A percentile compares a stretch with the other conserved stretches of the same genome.
Conservation (phyloP, 805 yeast genomes). For the Wickerhamomyces silvicola region DNA sequence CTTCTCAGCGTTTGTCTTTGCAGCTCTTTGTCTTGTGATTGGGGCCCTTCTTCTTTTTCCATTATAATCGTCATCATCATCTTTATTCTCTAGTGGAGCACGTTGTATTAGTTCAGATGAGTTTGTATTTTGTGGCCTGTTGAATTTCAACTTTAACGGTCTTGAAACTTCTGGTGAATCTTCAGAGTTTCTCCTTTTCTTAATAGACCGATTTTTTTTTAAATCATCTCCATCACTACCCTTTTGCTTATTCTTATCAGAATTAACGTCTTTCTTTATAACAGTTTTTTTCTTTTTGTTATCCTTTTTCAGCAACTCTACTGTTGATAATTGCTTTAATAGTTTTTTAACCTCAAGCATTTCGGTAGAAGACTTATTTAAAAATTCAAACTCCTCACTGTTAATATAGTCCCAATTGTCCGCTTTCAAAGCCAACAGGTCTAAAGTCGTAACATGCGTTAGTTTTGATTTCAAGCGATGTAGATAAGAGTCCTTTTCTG, state of each 20-base stretch:
- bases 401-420: conserved; percentile 23
- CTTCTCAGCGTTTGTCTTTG: conserved; percentile 18
- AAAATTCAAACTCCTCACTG: conserved; percentile 20
- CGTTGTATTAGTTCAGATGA: too few species aligned
- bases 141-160: too few species aligned
- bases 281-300: conserved; percentile 8
- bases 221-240: conserved; percentile 1
- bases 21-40: conserved; percentile 10
- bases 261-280: neutral
- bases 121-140: too few species aligned
- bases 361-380: conserved; percentile 20
- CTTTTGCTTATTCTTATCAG: neutral
- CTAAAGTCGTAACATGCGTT: conserved; percentile 23
- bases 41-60: neutral
- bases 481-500: conserved; percentile 18
- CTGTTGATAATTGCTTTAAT: conserved; percentile 20
- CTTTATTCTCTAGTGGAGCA: neutral
- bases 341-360: conserved; percentile 22
- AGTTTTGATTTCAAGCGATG: conserved; percentile 17
- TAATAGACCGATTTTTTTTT: too few species aligned
- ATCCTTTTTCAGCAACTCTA: conserved; percentile 19
- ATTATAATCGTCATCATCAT: conserved; percentile 1
- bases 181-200: neutral
- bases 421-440: conserved; percentile 16
- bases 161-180: too few species aligned